Evolutionary conservation across 2,329 filamentous ascomycete genomes (phyloP), one percentile per base, ranked within the genome.

Genomic region (Aspergillus fumigatiaffinis): DNA sequence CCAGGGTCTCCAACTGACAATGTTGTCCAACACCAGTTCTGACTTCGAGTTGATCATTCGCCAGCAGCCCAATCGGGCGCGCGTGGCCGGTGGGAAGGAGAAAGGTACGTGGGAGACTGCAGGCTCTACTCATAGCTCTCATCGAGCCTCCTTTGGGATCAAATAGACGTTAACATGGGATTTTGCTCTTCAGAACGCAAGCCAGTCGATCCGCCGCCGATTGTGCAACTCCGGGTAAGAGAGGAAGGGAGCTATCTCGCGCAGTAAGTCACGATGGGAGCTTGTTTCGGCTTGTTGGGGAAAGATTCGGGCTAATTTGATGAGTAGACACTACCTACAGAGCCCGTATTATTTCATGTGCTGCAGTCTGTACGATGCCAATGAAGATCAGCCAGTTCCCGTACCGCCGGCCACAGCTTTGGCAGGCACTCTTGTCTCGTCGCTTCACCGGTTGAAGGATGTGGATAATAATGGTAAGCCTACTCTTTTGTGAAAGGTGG

Each of bases 171-270:
- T 62, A 54, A 68, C 60, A 50, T 42, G 50, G 26, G 38, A 38
- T 54, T 50, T 47, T 54, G 28, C 52, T 51, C 53, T 53, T 55
- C 70, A 90, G 89, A 90, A 68, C 87, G 91, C 64, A 95, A 95
- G 73, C 90, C 91, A 7, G 85, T 96, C 67, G 91, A 96, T 71
- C 91, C 77, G 52, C 91, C 91, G 12, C 91, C 91, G 46, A 90
- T 96, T 65, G 79, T 96, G 49, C 87, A 93, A 75, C 81, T 96
- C 50, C 74, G 76, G 73, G 83, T 86, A 56, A 75, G 72, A 52
- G 70, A 75, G 50, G 69, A 72, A 28, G 70, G 68, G 29, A 71
- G 69, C 29, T 84, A 85, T 69, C 79, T 82, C 20, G 75, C 84
- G 74, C 79, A 89, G 84, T 89, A 80, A 71, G 84, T 77, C 26